Conservation (phyloP, 2,329 filamentous ascomycete genomes). For the Diaporthe vaccinii region DNA sequence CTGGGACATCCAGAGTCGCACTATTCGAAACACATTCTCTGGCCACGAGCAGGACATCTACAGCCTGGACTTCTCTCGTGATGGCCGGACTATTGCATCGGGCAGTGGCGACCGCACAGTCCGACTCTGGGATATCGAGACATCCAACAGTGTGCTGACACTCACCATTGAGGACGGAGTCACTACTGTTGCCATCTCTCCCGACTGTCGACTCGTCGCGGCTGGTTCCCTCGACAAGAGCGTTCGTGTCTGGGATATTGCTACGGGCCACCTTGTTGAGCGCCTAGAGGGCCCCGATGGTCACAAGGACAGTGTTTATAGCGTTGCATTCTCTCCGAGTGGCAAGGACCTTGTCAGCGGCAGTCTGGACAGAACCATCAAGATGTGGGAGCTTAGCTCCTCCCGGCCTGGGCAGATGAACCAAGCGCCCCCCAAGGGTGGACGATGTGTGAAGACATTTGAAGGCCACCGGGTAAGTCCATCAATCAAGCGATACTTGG, state of each 20-base stretch:
- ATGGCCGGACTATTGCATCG: constrained; percentile 94
- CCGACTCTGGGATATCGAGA: constrained; percentile 94
- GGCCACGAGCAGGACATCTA: constrained; percentile 99
- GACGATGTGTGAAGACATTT: constrained; percentile 96
- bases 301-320: constrained; percentile 97
- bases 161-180: constrained; percentile 97
- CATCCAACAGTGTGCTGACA: constrained; percentile 83
- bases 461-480: constrained; percentile 88
- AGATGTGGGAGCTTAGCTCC: constrained; percentile 96
- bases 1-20: constrained; percentile 89
- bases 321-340: constrained; percentile 94
- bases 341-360: constrained; percentile 94
- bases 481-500: not conserved
- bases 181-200: constrained; percentile 96
- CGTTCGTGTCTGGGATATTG: constrained; percentile 95
- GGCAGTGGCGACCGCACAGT: constrained; percentile 96
- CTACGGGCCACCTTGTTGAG: constrained; percentile 87
- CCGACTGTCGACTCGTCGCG: constrained; percentile 92
- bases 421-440: constrained; percentile 78
- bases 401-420: constrained; percentile 71
- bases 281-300: constrained; percentile 93
- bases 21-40: constrained; percentile 92
- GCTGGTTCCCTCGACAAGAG: constrained; percentile 98
- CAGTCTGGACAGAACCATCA: constrained; percentile 97
- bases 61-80: constrained; percentile 93